Evolutionary conservation across 2,329 filamentous ascomycete genomes (phyloP).

Genomic region (Phyllosticta citrichinensis): DNA sequence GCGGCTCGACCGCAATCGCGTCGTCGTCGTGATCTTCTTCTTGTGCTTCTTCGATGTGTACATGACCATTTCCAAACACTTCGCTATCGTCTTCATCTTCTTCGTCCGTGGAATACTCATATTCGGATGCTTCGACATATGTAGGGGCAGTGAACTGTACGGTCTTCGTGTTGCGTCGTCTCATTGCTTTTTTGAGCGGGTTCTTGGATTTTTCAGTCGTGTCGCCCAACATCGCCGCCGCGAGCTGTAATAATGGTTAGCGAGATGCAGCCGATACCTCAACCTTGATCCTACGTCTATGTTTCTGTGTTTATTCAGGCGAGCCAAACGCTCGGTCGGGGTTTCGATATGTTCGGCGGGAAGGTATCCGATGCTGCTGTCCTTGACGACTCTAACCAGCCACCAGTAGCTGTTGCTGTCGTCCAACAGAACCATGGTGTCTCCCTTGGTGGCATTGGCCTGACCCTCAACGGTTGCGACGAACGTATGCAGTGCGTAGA

Average conservation of each 20-base stretch:
- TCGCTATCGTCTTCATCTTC: slow-evolving; percentile 37
- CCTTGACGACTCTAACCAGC: slow-evolving; percentile 93
- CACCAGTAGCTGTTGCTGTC: slow-evolving; percentile 99
- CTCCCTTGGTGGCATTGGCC: slow-evolving; percentile 94
- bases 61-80: slow-evolving; percentile 26
- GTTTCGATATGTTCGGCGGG: slow-evolving; percentile 98
- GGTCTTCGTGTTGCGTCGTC: slow-evolving; percentile 70
- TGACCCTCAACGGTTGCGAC: slow-evolving; percentile 96
- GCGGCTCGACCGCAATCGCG: slow-evolving; percentile 23
- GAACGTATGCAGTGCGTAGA: slow-evolving; percentile 96
- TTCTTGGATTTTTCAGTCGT: slow-evolving; percentile 73
- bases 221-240: slow-evolving; percentile 61
- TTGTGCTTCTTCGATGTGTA: slow-evolving; percentile 20
- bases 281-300: slow-evolving; percentile 62
- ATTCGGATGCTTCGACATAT: slow-evolving; percentile 78
- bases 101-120: slow-evolving; percentile 74
- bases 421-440: slow-evolving; percentile 96
- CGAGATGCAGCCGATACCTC: not conserved
- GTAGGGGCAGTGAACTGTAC: slow-evolving; percentile 79
- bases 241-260: slow-evolving; percentile 39
- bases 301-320: slow-evolving; percentile 95
- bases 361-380: slow-evolving; percentile 92
- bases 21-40: slow-evolving; percentile 26
- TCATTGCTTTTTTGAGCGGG: slow-evolving; percentile 73
- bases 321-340: slow-evolving; percentile 83